Evolutionary conservation across 202 grass and related monocot genomes (phyloP).

Genomic region (Hordeum pubiflorum): DNA sequence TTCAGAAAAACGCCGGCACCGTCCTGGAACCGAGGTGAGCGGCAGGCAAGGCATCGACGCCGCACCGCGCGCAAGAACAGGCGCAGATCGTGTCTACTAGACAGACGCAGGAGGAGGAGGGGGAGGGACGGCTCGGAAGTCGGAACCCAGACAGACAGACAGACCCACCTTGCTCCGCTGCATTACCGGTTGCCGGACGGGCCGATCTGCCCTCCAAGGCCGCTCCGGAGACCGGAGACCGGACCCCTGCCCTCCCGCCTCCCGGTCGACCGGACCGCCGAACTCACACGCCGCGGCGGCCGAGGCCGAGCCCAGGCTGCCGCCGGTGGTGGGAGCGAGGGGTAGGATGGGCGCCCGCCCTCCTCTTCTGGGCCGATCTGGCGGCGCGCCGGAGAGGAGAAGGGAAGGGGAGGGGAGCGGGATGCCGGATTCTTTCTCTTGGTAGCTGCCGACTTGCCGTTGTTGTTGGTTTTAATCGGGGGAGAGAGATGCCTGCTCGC

Average conservation of each 20-base stretch:
- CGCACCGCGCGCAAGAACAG: not conserved
- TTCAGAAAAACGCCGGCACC: not conserved
- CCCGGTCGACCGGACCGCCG: not conserved
- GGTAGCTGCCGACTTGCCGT: constrained; percentile 20
- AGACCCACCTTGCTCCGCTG: constrained; percentile 59
- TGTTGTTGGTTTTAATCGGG: no score
- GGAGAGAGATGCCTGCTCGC: no score
- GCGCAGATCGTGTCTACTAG: no score
- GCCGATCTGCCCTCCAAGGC: constrained; percentile 30
- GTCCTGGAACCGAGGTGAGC: not conserved
- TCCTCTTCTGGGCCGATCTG: constrained; percentile 10
- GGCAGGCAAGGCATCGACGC: not conserved
- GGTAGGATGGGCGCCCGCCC: not conserved
- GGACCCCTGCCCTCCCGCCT: not conserved
- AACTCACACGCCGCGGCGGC: not conserved
- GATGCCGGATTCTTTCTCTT: not conserved
- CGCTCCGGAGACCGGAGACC: not conserved
- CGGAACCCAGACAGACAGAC: not conserved
- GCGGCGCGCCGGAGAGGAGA: not conserved
- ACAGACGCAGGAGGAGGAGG: no score
- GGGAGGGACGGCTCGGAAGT: no score
- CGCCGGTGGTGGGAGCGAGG: not conserved
- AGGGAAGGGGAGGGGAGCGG: not conserved
- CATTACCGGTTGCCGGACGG: constrained; percentile 33
- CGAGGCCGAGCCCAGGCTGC: not conserved